phyloP scores from a whole-genome alignment of 2,329 filamentous ascomycete species.

The Aspergillus pseudoglaucus region DNA sequence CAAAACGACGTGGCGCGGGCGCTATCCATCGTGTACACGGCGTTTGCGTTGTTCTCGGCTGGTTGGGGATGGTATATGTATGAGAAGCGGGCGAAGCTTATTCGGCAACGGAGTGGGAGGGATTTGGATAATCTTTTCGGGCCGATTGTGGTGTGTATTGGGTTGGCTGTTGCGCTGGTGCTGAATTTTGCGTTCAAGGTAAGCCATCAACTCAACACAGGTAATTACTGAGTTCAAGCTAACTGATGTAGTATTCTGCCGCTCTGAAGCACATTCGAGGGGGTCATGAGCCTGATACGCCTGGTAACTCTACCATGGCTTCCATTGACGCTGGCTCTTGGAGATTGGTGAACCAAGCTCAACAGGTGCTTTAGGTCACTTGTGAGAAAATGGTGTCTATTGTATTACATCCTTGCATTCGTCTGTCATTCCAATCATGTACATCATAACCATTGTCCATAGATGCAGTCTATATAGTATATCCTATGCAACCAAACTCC shows the following conservation, averaged over 20 bases:
- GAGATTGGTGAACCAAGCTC: background rate
- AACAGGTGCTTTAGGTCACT: background rate
- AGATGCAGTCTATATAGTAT: background rate
- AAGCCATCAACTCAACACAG: conserved; percentile 3
- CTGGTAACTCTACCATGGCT: background rate
- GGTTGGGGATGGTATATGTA: conserved; percentile 85
- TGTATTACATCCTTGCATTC: background rate
- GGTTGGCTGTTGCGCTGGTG: conserved; percentile 69
- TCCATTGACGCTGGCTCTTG: background rate
- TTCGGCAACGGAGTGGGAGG: conserved; percentile 75
- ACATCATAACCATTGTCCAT: background rate
- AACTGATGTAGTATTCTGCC: conserved; percentile 23
- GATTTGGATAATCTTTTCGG: conserved; percentile 89
- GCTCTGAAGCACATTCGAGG: conserved; percentile 9
- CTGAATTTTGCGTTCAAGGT: conserved; percentile 83
- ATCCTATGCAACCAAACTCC: background rate
- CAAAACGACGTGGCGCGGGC: conserved; percentile 65
- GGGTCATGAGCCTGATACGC: background rate
- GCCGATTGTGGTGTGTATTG: conserved; percentile 73
- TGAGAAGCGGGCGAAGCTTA: conserved; percentile 67
- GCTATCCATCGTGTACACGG: conserved; percentile 77
- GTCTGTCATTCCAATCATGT: background rate
- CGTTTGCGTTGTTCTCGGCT: conserved; percentile 74
- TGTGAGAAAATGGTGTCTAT: background rate
- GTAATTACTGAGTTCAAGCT: conserved; percentile 6